Evolutionary conservation across 2,329 filamentous ascomycete genomes (phyloP), one percentile per base, ranked within the genome.

Genomic region (Calonectria hawksworthii): DNA sequence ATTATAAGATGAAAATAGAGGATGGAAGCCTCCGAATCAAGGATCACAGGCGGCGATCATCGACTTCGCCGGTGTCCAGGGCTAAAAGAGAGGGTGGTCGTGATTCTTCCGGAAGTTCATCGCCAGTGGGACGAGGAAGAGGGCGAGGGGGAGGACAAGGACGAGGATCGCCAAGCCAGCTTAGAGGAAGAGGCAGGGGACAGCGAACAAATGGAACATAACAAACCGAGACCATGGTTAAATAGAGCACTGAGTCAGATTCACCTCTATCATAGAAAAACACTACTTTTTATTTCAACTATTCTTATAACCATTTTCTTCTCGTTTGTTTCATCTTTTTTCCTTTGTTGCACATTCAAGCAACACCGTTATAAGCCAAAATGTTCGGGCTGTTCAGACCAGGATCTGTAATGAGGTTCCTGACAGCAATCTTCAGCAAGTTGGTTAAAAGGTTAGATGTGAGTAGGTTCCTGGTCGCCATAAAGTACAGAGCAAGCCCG

Each of bases 401-500:
- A 3, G 52, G 28, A n/a, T 34, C 11, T 3, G 21, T 32, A 13
- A 56, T n/a, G 10, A 32, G 18, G 9, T 34, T 56, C 30, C 23
- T 28, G 18, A 56, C 21, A 34, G 52, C 52, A 34, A 56, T 0
- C 30, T n/a, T 30, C 9, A 32, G 28, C 23, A 56, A 34, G 28
- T 32, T 34, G 28, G 6, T 34, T 9, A 56, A 18, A 34, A 18
- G 11, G 23, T 18, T 23, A 2, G 52, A n/a, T 8, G 52, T 32
- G 21, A 34, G 23, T 2, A 32, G 21, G 18, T 56, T 56, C 18
- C 10, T 34, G 7, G 52, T 56, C 6, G 52, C 65, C 65, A 63
- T 63, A 8, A 63, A 41, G 81, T 93, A 93, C 7, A 90, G 90
- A 7, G 90, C 90, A 1, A 93, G 84, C n/a, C 92, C 92, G 41